Evolutionary conservation across 2,329 filamentous ascomycete species (phyloP), one percentile per base, ranked within the genome.

Genomic region (Aspergillus novofumigatus): DNA sequence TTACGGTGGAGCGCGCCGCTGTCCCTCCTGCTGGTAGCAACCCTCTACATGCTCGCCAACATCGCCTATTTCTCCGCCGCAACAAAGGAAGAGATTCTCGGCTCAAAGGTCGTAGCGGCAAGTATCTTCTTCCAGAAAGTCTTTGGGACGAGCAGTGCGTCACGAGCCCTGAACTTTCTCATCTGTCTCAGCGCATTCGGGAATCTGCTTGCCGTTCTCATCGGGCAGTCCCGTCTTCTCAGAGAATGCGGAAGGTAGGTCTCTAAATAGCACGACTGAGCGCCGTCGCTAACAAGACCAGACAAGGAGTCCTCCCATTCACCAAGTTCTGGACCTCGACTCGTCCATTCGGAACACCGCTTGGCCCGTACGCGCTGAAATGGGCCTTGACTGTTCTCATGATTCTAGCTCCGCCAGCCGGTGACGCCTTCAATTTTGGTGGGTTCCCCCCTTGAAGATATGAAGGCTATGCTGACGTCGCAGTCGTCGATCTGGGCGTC

Each of bases 371-470:
- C 58, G 53, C 79, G 2, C 60, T 87, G 3, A 84, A 85, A 65
- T 87, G 83, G 81, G 63, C 63, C 0, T 67, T 85, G 56, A 87
- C 85, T 0, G 66, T 83, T 2, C 62, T 87, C 48, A 84, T 87
- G 81, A 86, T 87, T 38, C 65, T 84, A 0, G 83, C 81, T 0
- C 80, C 83, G 0, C 84, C 85, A 0, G 82, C 83, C 0, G 85
- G 86, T 1, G 85, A 88, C 65, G 86, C 85, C 0, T 88, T 88
- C 67, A 81, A 83, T 57, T 87, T 87, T 62, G 74, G 81, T 79
- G 65, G n/a, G 71, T 64, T 17, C 25, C 6, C n/a, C n/a, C n/a
- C n/a, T n/a, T n/a, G n/a, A n/a, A 26, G 1, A 7, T 7, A 1
- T 7, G 5, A 29, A 11, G 28, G 4, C 28, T 29, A 29, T 29